These are phyloP conservation scores for Cladosporium colombiae DNA, from an alignment of 2,329 filamentous ascomycete species.

Conservation along the genomic window DNA sequence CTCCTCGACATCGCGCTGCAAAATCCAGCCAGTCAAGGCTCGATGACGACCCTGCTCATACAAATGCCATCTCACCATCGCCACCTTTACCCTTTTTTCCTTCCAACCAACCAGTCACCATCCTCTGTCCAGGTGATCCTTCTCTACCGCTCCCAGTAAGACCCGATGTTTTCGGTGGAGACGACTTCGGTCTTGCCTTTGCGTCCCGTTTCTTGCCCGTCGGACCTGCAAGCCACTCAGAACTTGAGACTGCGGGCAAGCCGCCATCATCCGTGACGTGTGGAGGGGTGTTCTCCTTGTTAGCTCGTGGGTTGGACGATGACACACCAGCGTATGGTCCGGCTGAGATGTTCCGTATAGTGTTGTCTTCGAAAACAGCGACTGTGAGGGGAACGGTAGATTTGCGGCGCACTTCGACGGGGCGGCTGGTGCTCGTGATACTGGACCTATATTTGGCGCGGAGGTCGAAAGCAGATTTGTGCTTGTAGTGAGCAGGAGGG, in stretches of 20 bases:
- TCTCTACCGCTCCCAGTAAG: constrained; percentile 17
- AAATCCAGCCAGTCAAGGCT: background rate
- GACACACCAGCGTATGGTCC: constrained; percentile 34
- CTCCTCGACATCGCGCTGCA: background rate
- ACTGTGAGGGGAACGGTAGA: constrained; percentile 19
- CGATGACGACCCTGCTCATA: constrained; percentile 23
- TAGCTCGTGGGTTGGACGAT: constrained; percentile 16
- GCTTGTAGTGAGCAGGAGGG: constrained; percentile 11
- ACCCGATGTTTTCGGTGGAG: background rate
- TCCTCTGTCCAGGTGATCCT: constrained; percentile 31
- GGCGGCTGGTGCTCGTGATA: constrained; percentile 23
- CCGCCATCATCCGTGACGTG: constrained; percentile 5
- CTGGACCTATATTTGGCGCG: constrained; percentile 36
- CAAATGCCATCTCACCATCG: constrained; percentile 27
- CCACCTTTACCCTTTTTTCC: constrained; percentile 28
- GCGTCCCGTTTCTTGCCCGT: constrained; percentile 15
- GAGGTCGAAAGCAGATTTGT: constrained; percentile 38
- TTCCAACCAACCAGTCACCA: constrained; percentile 35
- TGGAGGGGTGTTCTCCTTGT: constrained; percentile 29
- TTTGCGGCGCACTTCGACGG: constrained; percentile 30
- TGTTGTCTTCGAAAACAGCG: constrained; percentile 35
- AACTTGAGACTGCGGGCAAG: constrained; percentile 32
- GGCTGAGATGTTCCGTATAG: constrained; percentile 36
- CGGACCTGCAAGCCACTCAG: constrained; percentile 34
- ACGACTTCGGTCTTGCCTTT: constrained; percentile 19